These are phyloP conservation scores for Skeletonema costatum DNA, from an alignment of 108 stramenopile genomes.

Conservation along the genomic window DNA sequence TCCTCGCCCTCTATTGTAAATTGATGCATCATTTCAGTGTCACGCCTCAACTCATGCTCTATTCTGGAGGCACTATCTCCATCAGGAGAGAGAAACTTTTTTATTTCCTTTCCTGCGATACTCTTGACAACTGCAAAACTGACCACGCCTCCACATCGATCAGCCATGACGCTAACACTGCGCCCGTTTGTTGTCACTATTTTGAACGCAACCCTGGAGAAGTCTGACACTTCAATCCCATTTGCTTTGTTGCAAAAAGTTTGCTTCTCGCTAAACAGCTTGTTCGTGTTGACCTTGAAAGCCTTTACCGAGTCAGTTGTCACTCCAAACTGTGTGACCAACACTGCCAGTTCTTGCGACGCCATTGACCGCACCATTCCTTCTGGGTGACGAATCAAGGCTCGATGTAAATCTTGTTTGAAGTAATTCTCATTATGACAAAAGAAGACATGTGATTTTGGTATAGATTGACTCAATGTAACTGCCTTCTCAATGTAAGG, in stretches of 20 bases:
- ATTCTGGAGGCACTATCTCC: constrained; percentile 50
- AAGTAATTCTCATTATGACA: constrained; percentile 83
- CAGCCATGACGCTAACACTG: constrained; percentile 72
- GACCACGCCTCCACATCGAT: constrained; percentile 81
- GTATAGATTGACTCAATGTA: constrained; percentile 31
- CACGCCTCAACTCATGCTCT: constrained; percentile 33
- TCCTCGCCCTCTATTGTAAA: constrained; percentile 79
- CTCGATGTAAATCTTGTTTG: constrained; percentile 53
- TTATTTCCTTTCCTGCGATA: constrained; percentile 55
- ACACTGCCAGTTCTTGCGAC: constrained; percentile 80
- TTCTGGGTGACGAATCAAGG: constrained; percentile 73
- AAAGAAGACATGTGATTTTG: constrained; percentile 62
- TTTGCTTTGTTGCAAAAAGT: constrained; percentile 29
- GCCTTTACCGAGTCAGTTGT: constrained; percentile 53
- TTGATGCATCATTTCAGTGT: constrained; percentile 73
- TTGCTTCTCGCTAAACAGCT: constrained; percentile 58
- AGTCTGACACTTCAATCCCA: constrained; percentile 60
- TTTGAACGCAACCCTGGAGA: constrained; percentile 67
- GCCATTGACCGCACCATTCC: constrained; percentile 90
- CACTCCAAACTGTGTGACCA: constrained; percentile 74
- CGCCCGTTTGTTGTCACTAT: constrained; percentile 60
- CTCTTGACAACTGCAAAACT: constrained; percentile 75
- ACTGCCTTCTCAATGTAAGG: constrained; percentile 62
- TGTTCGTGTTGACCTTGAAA: constrained; percentile 66
- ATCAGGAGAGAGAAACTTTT: constrained; percentile 63